phyloP scores from a whole-genome alignment of 345 rosid species.

The Populus ilicifolia region DNA sequence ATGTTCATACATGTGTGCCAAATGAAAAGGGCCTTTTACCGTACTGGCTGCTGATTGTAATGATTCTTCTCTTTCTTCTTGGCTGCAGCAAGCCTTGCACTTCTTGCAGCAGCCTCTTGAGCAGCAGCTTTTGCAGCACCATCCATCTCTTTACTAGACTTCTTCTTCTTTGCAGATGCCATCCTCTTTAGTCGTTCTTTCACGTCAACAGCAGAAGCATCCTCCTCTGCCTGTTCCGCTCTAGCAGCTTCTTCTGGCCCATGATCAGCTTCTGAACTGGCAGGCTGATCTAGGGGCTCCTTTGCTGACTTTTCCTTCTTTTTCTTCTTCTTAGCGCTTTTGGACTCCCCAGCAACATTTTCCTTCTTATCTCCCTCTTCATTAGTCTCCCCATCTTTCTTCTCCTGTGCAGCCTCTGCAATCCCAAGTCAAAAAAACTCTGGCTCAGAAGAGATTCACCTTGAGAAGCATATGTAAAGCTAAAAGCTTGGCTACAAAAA shows the following conservation, averaged over 20 bases:
- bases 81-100: conserved; percentile 67
- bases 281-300: conserved; percentile 41
- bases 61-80: conserved; percentile 76
- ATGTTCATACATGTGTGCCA: conserved; percentile 22
- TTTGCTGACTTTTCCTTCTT: conserved; percentile 30
- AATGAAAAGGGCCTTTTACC: conserved; percentile 19
- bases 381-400: conserved; percentile 34
- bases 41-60: conserved; percentile 71
- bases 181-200: conserved; percentile 57
- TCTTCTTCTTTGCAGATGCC: conserved; percentile 57
- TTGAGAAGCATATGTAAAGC: not conserved
- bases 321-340: conserved; percentile 57
- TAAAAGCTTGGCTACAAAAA: not conserved
- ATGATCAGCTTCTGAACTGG: conserved; percentile 16
- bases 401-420: conserved; percentile 44
- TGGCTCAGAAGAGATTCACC: not conserved
- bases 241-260: conserved; percentile 31
- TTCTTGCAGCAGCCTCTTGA: conserved; percentile 68
- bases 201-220: conserved; percentile 41
- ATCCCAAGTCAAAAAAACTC: not conserved
- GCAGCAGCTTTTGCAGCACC: conserved; percentile 67
- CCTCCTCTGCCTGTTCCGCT: conserved; percentile 37
- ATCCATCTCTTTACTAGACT: conserved; percentile 56
- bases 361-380: conserved; percentile 49
- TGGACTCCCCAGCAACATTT: conserved; percentile 44